These are phyloP conservation scores for Pseudonitzschia multiseries DNA, from an alignment of 108 stramenopile species.

Conservation along the genomic window DNA sequence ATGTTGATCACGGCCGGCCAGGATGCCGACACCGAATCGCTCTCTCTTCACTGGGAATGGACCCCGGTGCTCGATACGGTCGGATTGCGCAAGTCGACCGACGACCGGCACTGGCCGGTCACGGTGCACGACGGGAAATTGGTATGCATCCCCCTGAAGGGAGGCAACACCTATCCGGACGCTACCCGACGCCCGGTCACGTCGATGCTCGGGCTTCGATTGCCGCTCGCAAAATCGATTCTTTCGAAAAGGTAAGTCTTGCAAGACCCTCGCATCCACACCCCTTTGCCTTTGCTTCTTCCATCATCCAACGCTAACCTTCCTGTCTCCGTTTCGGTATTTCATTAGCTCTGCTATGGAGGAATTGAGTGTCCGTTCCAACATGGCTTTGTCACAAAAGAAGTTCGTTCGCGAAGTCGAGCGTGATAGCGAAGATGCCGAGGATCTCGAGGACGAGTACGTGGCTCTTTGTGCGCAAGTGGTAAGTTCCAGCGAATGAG, in stretches of 20 bases:
- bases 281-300: not conserved
- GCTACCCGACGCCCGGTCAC: conserved; percentile 76
- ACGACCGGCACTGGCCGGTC: conserved; percentile 79
- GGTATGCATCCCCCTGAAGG: conserved; percentile 77
- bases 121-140: conserved; percentile 77
- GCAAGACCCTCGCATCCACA: too few relatives aligned
- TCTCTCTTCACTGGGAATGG: conserved; percentile 50
- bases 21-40: not conserved
- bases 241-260: conserved; percentile 51
- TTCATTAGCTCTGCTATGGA: conserved; percentile 50
- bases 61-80: conserved; percentile 78
- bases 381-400: conserved; percentile 68
- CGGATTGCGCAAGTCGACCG: conserved; percentile 68
- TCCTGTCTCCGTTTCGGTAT: conserved; percentile 3
- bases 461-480: conserved; percentile 58
- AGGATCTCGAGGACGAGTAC: conserved; percentile 66
- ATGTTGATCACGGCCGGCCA: conserved; percentile 55
- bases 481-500: conserved; percentile 36
- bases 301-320: too few relatives aligned
- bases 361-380: conserved; percentile 71
- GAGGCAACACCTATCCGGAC: conserved; percentile 77
- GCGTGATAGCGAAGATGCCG: conserved; percentile 33
- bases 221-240: conserved; percentile 63
- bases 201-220: conserved; percentile 59
- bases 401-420: conserved; percentile 45